phyloP scores from a whole-genome alignment of 2,329 filamentous ascomycete species.

The Fusarium pseudoanthophilum region DNA sequence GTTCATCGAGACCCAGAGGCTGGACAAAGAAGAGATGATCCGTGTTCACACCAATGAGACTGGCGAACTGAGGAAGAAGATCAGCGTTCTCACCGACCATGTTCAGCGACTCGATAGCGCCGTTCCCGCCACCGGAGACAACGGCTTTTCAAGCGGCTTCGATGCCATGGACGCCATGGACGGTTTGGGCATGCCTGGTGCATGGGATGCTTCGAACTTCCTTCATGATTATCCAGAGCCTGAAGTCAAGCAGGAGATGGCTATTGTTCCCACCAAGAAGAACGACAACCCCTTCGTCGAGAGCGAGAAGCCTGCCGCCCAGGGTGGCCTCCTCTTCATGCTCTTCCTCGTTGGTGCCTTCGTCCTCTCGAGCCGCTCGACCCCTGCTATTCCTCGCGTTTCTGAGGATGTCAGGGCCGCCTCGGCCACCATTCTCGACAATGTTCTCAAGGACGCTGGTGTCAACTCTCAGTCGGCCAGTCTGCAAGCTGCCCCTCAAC shows the following conservation, averaged over 20 bases:
- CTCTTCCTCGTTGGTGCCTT: slow-evolving; percentile 96
- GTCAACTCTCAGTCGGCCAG: slow-evolving; percentile 59
- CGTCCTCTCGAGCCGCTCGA: slow-evolving; percentile 85
- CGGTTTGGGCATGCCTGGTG: slow-evolving; percentile 80
- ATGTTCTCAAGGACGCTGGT: slow-evolving; percentile 83
- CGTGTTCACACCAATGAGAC: slow-evolving; percentile 89
- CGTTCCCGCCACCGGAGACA: slow-evolving; percentile 61
- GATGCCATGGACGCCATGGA: slow-evolving; percentile 88
- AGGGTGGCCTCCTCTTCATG: slow-evolving; percentile 89
- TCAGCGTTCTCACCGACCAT: slow-evolving; percentile 81
- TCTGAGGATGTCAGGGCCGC: slow-evolving; percentile 84
- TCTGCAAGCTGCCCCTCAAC: slow-evolving; percentile 62
- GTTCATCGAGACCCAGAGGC: slow-evolving; percentile 78
- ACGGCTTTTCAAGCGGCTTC: slow-evolving; percentile 76
- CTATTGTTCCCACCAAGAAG: slow-evolving; percentile 66
- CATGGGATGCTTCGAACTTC: slow-evolving; percentile 82
- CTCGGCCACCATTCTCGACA: slow-evolving; percentile 80
- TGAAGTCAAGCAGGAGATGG: slow-evolving; percentile 69
- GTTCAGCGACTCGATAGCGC: slow-evolving; percentile 76
- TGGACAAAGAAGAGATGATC: slow-evolving; percentile 94
- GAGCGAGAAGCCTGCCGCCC: slow-evolving; percentile 73
- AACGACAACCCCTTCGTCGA: slow-evolving; percentile 54
- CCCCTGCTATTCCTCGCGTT: slow-evolving; percentile 78
- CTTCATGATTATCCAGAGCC: slow-evolving; percentile 75
- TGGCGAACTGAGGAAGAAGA: slow-evolving; percentile 90